A percentile compares a stretch with the other conserved stretches of the same genome.
These are phyloP conservation scores for Sordariomycetes sp. DNA, from an alignment of 2,329 filamentous ascomycete genomes.

Conservation along the genomic window DNA sequence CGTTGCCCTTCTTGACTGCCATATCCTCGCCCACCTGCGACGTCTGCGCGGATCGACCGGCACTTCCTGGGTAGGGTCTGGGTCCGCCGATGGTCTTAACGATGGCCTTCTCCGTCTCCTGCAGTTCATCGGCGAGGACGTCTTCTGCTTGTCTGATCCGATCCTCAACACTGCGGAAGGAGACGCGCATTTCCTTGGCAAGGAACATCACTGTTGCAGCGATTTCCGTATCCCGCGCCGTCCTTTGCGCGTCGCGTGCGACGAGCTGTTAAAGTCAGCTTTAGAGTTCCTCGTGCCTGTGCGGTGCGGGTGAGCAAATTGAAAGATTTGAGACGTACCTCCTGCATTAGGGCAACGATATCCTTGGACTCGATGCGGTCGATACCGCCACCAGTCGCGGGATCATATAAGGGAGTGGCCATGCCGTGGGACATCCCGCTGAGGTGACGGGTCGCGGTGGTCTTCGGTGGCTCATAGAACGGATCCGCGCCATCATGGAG, in stretches of 20 bases:
- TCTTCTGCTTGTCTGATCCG: slow-evolving; percentile 86
- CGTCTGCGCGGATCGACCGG: slow-evolving; percentile 47
- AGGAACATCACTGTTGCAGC: slow-evolving; percentile 87
- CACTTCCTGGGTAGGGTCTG: slow-evolving; percentile 64
- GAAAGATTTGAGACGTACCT: slow-evolving; percentile 42
- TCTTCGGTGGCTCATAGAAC: slow-evolving; percentile 44
- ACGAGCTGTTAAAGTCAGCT: slow-evolving; percentile 52
- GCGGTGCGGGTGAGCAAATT: not conserved
- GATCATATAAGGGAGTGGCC: slow-evolving; percentile 81
- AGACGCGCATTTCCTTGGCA: slow-evolving; percentile 92
- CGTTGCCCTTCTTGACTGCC: slow-evolving; percentile 73
- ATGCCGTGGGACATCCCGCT: slow-evolving; percentile 91
- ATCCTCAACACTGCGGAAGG: slow-evolving; percentile 89
- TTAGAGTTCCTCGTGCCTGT: not conserved
- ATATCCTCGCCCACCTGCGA: slow-evolving; percentile 49
- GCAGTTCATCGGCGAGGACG: slow-evolving; percentile 76
- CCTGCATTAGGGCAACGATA: slow-evolving; percentile 95
- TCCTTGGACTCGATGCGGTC: slow-evolving; percentile 93
- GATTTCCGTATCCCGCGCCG: slow-evolving; percentile 92
- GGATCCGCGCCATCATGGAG: slow-evolving; percentile 51
- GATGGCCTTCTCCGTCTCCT: slow-evolving; percentile 76
- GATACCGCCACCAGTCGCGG: slow-evolving; percentile 75
- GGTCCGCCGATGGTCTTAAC: slow-evolving; percentile 78
- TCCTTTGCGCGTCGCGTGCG: slow-evolving; percentile 91
- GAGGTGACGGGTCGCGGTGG: slow-evolving; percentile 53